A percentile compares a stretch with the other conserved stretches of the same genome.
Conservation (phyloP, 495 filamentous ascomycete genomes). For the Entonaema liquescens region DNA sequence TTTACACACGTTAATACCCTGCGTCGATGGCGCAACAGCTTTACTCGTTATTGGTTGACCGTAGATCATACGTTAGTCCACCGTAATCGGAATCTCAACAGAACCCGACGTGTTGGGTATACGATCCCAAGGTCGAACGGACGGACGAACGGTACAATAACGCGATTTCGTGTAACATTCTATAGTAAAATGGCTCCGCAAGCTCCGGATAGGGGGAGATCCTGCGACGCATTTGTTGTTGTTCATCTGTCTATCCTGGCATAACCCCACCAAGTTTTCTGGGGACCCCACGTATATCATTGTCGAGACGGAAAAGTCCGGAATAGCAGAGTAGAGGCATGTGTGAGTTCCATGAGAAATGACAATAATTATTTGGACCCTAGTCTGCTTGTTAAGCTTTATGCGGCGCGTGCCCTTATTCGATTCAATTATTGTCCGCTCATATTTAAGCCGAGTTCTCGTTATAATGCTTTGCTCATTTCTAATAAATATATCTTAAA, state of each 20-base stretch:
- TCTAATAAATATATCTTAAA: background rate
- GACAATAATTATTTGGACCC: background rate
- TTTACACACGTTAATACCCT: conserved; percentile 15
- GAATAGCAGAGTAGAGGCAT: background rate
- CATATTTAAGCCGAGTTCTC: background rate
- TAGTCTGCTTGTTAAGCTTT: background rate
- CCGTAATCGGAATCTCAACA: conserved; percentile 12
- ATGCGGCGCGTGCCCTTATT: background rate
- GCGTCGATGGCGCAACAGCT: conserved; percentile 6
- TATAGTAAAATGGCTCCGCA: background rate
- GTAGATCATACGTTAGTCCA: background rate
- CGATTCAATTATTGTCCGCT: too few species aligned
- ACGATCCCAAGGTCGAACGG: background rate
- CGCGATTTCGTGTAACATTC: background rate
- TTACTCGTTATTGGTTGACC: conserved; percentile 10
- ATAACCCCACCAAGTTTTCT: background rate
- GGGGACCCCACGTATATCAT: background rate
- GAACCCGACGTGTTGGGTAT: conserved; percentile 11
- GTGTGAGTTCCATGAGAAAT: background rate
- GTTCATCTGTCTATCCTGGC: background rate
- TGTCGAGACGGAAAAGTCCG: background rate
- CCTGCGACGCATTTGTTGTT: background rate
- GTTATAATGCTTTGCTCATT: background rate
- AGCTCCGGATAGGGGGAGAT: background rate
- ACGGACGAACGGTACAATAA: conserved; percentile 27